A percentile compares a stretch with the other conserved stretches of the same genome.
Evolutionary conservation across 2,329 filamentous ascomycete species (phyloP).

Genomic region (Xylaria hypoxylon): DNA sequence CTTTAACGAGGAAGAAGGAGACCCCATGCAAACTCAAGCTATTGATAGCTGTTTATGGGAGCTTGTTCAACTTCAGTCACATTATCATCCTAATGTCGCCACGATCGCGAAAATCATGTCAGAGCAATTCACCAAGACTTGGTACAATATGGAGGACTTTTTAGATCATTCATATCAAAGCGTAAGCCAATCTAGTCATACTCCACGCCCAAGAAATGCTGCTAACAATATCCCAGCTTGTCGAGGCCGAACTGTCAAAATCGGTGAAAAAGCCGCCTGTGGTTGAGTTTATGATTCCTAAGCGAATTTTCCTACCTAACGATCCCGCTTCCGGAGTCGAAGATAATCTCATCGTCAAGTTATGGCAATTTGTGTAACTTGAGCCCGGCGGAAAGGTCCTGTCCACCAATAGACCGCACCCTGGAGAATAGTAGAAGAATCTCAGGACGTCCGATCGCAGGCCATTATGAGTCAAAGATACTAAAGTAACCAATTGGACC

Average conservation of each 20-base stretch:
- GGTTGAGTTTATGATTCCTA: conserved; percentile 94
- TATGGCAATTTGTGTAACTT: conserved; percentile 67
- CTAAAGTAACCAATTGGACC: conserved; percentile 24
- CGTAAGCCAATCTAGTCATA: conserved; percentile 61
- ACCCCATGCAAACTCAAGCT: conserved; percentile 87
- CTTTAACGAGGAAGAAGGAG: conserved; percentile 78
- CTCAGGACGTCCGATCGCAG: conserved; percentile 26
- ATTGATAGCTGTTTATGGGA: conserved; percentile 97
- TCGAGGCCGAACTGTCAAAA: conserved; percentile 86
- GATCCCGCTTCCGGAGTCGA: conserved; percentile 60
- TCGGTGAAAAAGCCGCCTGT: conserved; percentile 87
- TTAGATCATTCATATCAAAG: conserved; percentile 91
- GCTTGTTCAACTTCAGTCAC: conserved; percentile 86
- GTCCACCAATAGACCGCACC: conserved; percentile 9
- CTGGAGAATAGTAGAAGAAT: conserved; percentile 9
- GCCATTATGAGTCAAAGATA: conserved; percentile 28
- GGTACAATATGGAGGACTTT: conserved; percentile 97
- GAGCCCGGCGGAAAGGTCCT: neutral
- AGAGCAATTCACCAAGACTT: conserved; percentile 96
- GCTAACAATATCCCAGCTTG: conserved; percentile 67
- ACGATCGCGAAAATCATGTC: conserved; percentile 93
- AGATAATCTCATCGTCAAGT: conserved; percentile 67
- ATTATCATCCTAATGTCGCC: conserved; percentile 97
- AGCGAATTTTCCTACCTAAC: conserved; percentile 75
- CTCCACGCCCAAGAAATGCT: neutral